These are phyloP conservation scores for Simplicillium sp. DNA, from an alignment of 2,329 filamentous ascomycete species.

Conservation along the genomic window DNA sequence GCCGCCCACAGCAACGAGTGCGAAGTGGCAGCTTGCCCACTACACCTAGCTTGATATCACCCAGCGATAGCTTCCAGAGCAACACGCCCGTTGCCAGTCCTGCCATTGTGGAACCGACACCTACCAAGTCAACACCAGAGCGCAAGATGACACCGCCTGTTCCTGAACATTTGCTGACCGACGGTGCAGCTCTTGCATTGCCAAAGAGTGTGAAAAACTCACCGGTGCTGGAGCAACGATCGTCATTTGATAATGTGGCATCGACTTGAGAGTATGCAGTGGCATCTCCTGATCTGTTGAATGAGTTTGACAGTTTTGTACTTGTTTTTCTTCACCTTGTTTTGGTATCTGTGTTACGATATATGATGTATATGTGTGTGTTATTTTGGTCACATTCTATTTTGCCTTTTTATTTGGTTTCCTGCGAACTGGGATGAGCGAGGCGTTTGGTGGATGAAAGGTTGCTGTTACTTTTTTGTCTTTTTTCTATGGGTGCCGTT, in stretches of 20 bases:
- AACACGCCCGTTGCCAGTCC: background rate
- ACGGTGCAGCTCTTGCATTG: slow-evolving; percentile 3
- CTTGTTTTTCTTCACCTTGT: background rate
- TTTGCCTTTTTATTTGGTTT: background rate
- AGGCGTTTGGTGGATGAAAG: background rate
- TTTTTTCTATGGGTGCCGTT: background rate
- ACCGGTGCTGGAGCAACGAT: slow-evolving; percentile 13
- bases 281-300: background rate
- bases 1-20: slow-evolving; percentile 41
- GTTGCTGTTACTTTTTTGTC: background rate
- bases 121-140: background rate
- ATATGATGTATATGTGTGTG: background rate
- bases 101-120: background rate
- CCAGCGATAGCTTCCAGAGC: background rate
- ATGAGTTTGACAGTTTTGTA: background rate
- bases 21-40: slow-evolving; percentile 45
- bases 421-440: background rate
- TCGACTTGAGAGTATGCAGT: background rate
- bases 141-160: slow-evolving; percentile 7
- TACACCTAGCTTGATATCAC: slow-evolving; percentile 17
- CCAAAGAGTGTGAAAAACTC: background rate
- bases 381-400: background rate
- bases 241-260: too few relatives aligned
- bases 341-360: too few relatives aligned
- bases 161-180: slow-evolving; percentile 6